phyloP scores from a whole-genome alignment of 2,329 filamentous ascomycete species.

The Monosporascus sp. region DNA sequence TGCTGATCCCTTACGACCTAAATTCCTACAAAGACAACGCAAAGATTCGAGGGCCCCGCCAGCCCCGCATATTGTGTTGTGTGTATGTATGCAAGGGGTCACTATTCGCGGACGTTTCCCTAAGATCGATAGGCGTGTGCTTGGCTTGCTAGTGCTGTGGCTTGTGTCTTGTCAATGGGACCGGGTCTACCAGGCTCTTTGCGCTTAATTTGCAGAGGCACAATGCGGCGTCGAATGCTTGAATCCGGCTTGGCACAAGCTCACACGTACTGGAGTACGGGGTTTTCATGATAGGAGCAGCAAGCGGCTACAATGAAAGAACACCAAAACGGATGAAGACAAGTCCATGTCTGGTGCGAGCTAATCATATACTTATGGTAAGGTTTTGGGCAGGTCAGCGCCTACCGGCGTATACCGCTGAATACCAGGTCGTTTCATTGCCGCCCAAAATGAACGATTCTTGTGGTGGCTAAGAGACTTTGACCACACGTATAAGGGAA shows the following conservation, averaged over 20 bases:
- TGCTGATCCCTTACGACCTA: no score
- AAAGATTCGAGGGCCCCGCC: no score
- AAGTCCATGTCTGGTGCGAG: no score
- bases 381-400: not conserved
- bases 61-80: no score
- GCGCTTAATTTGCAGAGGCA: not conserved
- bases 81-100: not conserved
- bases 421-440: not conserved
- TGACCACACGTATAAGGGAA: not conserved
- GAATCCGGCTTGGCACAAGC: not conserved
- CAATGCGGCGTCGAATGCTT: not conserved
- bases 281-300: not conserved
- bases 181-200: not conserved
- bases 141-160: no score
- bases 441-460: not conserved
- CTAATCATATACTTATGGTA: no score
- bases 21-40: no score
- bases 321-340: not conserved
- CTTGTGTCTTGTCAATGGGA: not conserved
- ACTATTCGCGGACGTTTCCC: not conserved
- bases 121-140: no score
- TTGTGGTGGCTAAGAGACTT: not conserved
- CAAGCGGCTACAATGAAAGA: not conserved
- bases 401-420: not conserved
- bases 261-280: no score